Percentiles rank a stretch among this genome's conserved stretches.
Conservation (phyloP, 129 eudicot genomes). For the Escallonia herrerae region DNA sequence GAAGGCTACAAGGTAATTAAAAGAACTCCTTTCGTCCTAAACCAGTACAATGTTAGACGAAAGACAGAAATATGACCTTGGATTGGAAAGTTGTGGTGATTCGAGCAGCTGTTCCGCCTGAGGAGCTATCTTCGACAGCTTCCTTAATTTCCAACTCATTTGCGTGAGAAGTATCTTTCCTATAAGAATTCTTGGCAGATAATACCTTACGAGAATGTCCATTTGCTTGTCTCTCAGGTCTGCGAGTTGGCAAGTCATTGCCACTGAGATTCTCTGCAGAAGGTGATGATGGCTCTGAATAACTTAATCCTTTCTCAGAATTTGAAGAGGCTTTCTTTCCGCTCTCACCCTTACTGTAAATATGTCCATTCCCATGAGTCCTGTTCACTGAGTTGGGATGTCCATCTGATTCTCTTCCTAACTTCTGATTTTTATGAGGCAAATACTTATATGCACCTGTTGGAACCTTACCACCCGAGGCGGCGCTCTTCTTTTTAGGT, state of each 20-base stretch:
- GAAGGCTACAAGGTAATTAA: neutral
- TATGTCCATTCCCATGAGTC: conserved; percentile 18
- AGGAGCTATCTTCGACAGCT: conserved; percentile 19
- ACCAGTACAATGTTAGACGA: neutral
- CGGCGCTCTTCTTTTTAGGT: conserved; percentile 19
- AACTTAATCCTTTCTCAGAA: conserved; percentile 34
- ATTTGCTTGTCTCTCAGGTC: conserved; percentile 20
- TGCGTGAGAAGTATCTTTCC: conserved; percentile 15
- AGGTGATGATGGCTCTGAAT: conserved; percentile 45
- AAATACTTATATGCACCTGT: conserved; percentile 12
- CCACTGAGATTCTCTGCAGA: conserved; percentile 31
- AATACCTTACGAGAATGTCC: conserved; percentile 21
- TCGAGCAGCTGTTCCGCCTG: conserved; percentile 25
- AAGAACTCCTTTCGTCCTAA: neutral
- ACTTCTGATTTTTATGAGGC: conserved; percentile 14
- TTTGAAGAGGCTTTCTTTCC: conserved; percentile 12
- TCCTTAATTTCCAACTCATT: conserved; percentile 14
- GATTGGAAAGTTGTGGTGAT: conserved; percentile 18
- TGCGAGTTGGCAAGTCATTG: conserved; percentile 27
- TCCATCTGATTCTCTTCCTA: conserved; percentile 8
- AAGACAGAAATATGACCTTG: conserved; percentile 27
- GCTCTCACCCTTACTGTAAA: conserved; percentile 17
- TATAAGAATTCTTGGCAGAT: conserved; percentile 12
- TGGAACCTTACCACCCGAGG: conserved; percentile 19
- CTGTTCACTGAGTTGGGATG: conserved; percentile 20